These are phyloP conservation scores for Ophiocordyceps unilateralis DNA, from an alignment of 2,329 filamentous ascomycete genomes.

Conservation along the genomic window DNA sequence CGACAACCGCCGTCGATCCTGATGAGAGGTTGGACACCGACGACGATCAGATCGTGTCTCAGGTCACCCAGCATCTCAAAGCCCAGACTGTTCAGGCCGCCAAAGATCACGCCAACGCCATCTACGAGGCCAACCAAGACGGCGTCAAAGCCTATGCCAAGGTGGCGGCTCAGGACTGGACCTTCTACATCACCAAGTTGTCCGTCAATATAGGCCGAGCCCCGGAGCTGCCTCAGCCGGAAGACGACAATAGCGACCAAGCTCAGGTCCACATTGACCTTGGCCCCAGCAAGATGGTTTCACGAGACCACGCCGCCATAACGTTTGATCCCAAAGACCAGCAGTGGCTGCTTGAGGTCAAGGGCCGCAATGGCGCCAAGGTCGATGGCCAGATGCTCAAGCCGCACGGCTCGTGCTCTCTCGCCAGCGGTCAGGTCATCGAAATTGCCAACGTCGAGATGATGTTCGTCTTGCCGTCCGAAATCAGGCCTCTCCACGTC, in stretches of 20 bases:
- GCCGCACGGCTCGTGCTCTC: slow-evolving; percentile 43
- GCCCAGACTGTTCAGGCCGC: slow-evolving; percentile 37
- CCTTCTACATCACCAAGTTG: slow-evolving; percentile 65
- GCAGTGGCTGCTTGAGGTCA: slow-evolving; percentile 71
- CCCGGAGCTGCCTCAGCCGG: slow-evolving; percentile 28
- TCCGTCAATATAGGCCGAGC: slow-evolving; percentile 60
- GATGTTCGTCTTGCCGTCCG: slow-evolving; percentile 90
- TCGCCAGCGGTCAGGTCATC: slow-evolving; percentile 78
- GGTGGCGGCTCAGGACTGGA: slow-evolving; percentile 68
- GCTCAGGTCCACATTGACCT: slow-evolving; percentile 69
- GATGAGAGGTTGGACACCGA: slow-evolving; percentile 24
- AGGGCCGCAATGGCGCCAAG: slow-evolving; percentile 81
- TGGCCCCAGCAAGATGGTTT: slow-evolving; percentile 67
- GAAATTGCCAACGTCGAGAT: slow-evolving; percentile 90
- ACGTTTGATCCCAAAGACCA: slow-evolving; percentile 51
- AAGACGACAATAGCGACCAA: slow-evolving; percentile 25
- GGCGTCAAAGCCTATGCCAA: slow-evolving; percentile 65
- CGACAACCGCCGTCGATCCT: slow-evolving; percentile 14
- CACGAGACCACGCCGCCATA: slow-evolving; percentile 59
- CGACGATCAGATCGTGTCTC: slow-evolving; percentile 38
- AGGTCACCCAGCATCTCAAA: slow-evolving; percentile 35
- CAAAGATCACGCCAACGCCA: slow-evolving; percentile 44
- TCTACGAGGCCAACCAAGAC: slow-evolving; percentile 42
- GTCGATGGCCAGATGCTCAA: slow-evolving; percentile 60
- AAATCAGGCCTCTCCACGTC: slow-evolving; percentile 47